A percentile compares a stretch with the other conserved stretches of the same genome.
Conservation (phyloP, 805 yeast genomes). For the Wickerhamiella bombiphila region DNA sequence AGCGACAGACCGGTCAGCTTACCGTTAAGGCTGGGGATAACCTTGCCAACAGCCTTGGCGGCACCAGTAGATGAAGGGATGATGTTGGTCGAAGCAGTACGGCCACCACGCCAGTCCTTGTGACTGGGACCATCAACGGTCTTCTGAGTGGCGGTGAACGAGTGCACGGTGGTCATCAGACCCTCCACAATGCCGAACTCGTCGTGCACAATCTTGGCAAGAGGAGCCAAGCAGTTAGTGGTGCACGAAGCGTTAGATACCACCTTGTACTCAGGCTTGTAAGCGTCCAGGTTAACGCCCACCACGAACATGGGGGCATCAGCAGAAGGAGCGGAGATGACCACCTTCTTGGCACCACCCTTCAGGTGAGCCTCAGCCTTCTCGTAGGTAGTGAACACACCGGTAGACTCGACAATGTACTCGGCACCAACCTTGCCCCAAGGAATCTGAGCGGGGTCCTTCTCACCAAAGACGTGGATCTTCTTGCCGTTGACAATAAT, state of each 20-base stretch:
- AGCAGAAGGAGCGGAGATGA: conserved; percentile 86
- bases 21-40: conserved; percentile 79
- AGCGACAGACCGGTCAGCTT: conserved; percentile 88
- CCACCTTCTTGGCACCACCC: conserved; percentile 90
- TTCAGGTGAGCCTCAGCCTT: conserved; percentile 73
- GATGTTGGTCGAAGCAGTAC: conserved; percentile 91
- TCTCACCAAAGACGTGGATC: conserved; percentile 59
- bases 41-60: conserved; percentile 95
- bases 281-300: conserved; percentile 76
- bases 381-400: conserved; percentile 74
- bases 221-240: conserved; percentile 90
- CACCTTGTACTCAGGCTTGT: conserved; percentile 60
- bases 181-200: conserved; percentile 79
- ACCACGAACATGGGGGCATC: conserved; percentile 93
- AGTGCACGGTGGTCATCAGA: conserved; percentile 92
- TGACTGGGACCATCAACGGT: conserved; percentile 94
- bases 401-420: conserved; percentile 83
- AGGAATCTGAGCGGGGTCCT: conserved; percentile 76
- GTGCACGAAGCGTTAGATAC: conserved; percentile 92
- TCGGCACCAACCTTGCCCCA: conserved; percentile 74
- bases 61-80: conserved; percentile 96
- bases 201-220: conserved; percentile 81
- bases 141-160: conserved; percentile 93
- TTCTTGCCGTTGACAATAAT: conserved; percentile 49
- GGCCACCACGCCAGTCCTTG: conserved; percentile 98